phyloP scores from a whole-genome alignment of 805 yeast genomes.

The Candida boidinii region DNA sequence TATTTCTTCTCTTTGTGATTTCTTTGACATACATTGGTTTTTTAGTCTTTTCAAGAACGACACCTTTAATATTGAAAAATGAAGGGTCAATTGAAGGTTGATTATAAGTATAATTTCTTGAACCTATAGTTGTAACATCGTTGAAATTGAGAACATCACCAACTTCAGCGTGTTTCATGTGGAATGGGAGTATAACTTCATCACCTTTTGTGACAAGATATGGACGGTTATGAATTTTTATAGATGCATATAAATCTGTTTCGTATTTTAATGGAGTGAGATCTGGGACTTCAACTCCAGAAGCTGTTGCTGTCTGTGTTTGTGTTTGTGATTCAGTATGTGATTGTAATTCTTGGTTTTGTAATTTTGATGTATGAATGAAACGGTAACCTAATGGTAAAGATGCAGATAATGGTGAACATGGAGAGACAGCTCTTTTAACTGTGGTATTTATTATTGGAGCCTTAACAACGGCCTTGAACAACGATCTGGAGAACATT shows the following conservation, averaged over 20 bases:
- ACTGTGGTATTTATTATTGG: too few relatives aligned
- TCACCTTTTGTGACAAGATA: conserved; percentile 92
- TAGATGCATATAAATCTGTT: conserved; percentile 69
- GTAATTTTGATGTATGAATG: background rate
- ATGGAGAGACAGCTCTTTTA: too few relatives aligned
- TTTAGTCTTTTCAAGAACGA: conserved; percentile 80
- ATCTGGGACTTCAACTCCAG: conserved; percentile 24
- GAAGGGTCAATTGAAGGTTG: conserved; percentile 45
- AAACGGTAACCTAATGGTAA: background rate
- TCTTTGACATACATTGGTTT: conserved; percentile 67
- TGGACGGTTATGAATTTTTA: conserved; percentile 75
- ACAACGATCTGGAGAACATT: too few relatives aligned
- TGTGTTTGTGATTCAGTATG: background rate
- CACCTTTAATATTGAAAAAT: conserved; percentile 57
- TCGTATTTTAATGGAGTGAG: conserved; percentile 57
- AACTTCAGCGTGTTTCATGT: conserved; percentile 63
- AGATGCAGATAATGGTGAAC: too few relatives aligned
- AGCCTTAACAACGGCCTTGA: too few relatives aligned
- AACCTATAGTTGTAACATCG: conserved; percentile 76
- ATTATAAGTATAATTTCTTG: conserved; percentile 67
- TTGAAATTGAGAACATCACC: conserved; percentile 76
- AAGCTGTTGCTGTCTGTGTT: conserved; percentile 2
- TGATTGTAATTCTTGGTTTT: conserved; percentile 1
- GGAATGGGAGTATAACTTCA: conserved; percentile 67
- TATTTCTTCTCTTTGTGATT: conserved; percentile 71